phyloP scores from a whole-genome alignment of 2,329 filamentous ascomycete species.

The Harringtonia aguacate region DNA sequence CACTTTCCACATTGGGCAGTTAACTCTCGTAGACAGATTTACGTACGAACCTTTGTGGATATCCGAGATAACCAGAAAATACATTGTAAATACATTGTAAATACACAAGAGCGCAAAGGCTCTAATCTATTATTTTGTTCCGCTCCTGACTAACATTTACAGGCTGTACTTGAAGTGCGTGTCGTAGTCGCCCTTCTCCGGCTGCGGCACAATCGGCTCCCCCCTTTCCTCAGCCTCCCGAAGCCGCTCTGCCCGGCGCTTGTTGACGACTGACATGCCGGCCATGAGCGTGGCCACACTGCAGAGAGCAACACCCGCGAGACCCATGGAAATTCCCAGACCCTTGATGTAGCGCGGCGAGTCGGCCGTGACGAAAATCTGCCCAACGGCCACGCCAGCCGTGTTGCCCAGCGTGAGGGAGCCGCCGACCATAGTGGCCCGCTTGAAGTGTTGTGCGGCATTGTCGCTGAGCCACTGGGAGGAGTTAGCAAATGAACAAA shows the following conservation, averaged over 20 bases:
- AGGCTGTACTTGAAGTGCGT: background rate
- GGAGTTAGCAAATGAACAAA: too few relatives aligned
- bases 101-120: too few relatives aligned
- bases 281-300: background rate
- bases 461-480: slow-evolving; percentile 35
- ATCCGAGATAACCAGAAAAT: too few relatives aligned
- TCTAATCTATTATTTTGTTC: too few relatives aligned
- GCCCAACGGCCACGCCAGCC: slow-evolving; percentile 14
- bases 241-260: background rate
- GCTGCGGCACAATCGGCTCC: background rate
- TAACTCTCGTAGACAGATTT: too few relatives aligned
- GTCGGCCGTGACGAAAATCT: slow-evolving; percentile 14
- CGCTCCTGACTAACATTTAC: too few relatives aligned
- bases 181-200: slow-evolving; percentile 4
- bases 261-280: background rate
- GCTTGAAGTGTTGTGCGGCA: slow-evolving; percentile 33
- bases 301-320: background rate
- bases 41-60: too few relatives aligned
- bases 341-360: slow-evolving; percentile 11
- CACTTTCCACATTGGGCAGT: too few relatives aligned
- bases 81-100: too few relatives aligned
- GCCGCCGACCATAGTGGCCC: slow-evolving; percentile 25
- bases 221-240: background rate
- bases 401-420: slow-evolving; percentile 15
- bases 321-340: slow-evolving; percentile 1